phyloP scores from a whole-genome alignment of 352 stramenopile species.

The Peronosclerospora sorghi region DNA sequence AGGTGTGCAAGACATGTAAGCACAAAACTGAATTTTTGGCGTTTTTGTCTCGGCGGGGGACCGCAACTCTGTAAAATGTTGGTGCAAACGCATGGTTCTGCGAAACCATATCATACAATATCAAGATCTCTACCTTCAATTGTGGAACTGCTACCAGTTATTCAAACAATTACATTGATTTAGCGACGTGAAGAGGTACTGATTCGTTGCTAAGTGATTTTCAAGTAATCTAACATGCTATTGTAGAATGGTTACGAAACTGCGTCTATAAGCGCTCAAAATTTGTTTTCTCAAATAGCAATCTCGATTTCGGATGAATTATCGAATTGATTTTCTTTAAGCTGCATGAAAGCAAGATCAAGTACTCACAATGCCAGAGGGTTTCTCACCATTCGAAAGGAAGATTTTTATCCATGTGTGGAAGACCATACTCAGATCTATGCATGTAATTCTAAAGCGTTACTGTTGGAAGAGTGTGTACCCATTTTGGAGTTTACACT shows the following conservation, averaged over 20 bases:
- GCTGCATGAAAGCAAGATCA: not conserved
- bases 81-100: conserved; percentile 39
- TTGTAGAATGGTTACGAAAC: conserved; percentile 5
- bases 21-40: conserved; percentile 52
- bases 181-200: conserved; percentile 24
- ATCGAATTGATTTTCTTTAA: not conserved
- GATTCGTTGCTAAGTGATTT: not conserved
- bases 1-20: conserved; percentile 46
- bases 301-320: not conserved
- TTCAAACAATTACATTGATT: conserved; percentile 33
- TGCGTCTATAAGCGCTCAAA: not conserved
- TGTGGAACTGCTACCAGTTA: conserved; percentile 23
- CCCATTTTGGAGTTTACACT: no score
- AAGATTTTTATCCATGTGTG: conserved; percentile 56
- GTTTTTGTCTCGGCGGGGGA: conserved; percentile 54
- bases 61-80: conserved; percentile 34
- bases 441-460: conserved; percentile 15
- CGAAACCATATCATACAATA: conserved; percentile 46
- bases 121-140: conserved; percentile 20
- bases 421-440: conserved; percentile 30
- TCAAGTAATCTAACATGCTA: conserved; percentile 1
- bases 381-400: conserved; percentile 35
- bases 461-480: no score
- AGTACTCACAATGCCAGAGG: conserved; percentile 27
- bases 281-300: not conserved